Evolutionary conservation across 2,329 filamentous ascomycete species (phyloP), one percentile per base, ranked within the genome.

Genomic region (Botryotinia narcissicola): DNA sequence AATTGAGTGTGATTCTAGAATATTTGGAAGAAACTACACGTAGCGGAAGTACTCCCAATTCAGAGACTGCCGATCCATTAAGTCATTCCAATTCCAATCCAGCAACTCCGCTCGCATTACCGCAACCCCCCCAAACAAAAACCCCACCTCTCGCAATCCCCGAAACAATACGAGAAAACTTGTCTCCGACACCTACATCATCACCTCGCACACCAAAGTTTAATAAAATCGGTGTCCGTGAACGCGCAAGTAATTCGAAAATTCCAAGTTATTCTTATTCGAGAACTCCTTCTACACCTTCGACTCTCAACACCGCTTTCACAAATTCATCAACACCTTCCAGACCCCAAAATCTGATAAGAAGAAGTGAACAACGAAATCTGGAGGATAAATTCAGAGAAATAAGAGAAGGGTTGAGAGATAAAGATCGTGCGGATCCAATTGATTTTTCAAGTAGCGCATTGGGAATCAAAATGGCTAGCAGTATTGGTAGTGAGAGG

Each of bases 1-100:
- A 78, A 74, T 74, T 80, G 32, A 78, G 75, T 42, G 75, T 75
- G 10, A 78, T 79, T 18, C 60, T 77, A 10, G 78, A 78, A 72
- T 73, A 75, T 35, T 51, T 77, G n/a, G 75, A 77, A 16, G 73
- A 74, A 44, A 63, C 48, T 7, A 54, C 72, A 61, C 68, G 74
- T 66, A 71, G 71, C 29, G 57, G 51, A 40, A 75, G 25, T 29
- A 46, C 62, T 1, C 48, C 51, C 25, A 67, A 42, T 72, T 42
- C 48, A 40, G 62, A 72, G 40, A 7, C 29, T 7, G 14, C 44
- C 46, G 64, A 54, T 68, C 64, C 46, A 25, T 29, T 71, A 16
- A 62, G 9, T 48, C 51, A 54, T 29, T 54, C 40, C 40, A 42
- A 42, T 42, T 42, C 51, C n/a, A 8, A 54, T 54, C 7, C 51